Conservation (phyloP, 441 rosid species). For the Eutrema salsugineum region DNA sequence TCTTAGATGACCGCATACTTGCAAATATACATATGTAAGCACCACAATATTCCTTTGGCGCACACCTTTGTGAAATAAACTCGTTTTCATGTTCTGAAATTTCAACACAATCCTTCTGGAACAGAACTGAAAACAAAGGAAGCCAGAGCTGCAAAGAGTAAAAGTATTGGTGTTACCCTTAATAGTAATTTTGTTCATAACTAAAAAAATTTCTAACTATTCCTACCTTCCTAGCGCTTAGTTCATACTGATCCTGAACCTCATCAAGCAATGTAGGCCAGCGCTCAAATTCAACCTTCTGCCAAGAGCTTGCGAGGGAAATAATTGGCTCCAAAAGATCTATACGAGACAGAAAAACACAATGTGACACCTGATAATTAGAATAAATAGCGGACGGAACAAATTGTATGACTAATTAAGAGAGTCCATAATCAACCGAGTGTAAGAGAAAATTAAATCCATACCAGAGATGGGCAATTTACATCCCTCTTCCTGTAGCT, state of each 20-base stretch:
- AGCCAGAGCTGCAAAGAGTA: constrained; percentile 91
- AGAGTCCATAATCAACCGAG: not conserved
- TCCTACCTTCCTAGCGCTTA: constrained; percentile 77
- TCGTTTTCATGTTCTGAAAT: constrained; percentile 40
- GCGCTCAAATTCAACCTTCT: constrained; percentile 80
- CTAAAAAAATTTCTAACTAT: constrained; percentile 6
- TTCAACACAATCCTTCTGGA: constrained; percentile 43
- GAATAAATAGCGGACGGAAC: constrained; percentile 9
- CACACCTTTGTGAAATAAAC: constrained; percentile 70
- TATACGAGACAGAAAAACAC: constrained; percentile 24
- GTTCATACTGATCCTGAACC: constrained; percentile 79
- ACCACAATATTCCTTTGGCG: not conserved
- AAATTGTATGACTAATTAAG: not conserved
- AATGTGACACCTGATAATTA: constrained; percentile 1
- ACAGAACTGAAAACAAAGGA: constrained; percentile 80
- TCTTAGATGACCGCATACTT: constrained; percentile 14
- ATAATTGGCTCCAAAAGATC: constrained; percentile 69
- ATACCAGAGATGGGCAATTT: constrained; percentile 74
- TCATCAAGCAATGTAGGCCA: constrained; percentile 92
- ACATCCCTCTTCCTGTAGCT: constrained; percentile 65
- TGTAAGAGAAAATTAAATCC: constrained; percentile 10
- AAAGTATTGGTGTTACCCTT: constrained; percentile 6
- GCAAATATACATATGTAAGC: constrained; percentile 14
- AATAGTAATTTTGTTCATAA: constrained; percentile 22
- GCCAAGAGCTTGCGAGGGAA: constrained; percentile 74